phyloP scores from a whole-genome alignment of 257 asterid species.

The Solanum bulbocastanum region DNA sequence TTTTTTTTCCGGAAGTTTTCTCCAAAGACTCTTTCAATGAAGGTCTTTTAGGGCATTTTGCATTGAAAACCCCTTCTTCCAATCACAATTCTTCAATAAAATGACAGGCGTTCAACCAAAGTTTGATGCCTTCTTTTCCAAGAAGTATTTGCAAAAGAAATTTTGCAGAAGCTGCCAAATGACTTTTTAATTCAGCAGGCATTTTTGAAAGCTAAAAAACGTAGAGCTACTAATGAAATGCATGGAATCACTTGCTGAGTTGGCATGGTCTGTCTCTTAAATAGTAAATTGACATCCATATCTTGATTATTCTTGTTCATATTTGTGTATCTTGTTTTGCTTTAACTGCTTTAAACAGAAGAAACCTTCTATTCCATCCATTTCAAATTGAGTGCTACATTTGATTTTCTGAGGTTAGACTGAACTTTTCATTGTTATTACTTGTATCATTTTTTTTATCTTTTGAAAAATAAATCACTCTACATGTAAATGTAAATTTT shows the following conservation, averaged over 20 bases:
- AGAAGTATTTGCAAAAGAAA: neutral
- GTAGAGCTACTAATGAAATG: neutral
- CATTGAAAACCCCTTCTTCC: neutral
- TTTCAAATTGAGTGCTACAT: neutral
- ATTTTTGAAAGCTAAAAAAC: neutral
- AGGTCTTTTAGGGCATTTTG: neutral
- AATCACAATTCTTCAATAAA: neutral
- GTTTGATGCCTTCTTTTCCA: neutral
- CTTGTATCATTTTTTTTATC: no score
- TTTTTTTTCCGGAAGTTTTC: neutral
- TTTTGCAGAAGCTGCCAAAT: neutral
- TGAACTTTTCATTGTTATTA: neutral
- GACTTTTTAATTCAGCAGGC: neutral
- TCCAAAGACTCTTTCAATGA: neutral
- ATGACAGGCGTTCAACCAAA: neutral
- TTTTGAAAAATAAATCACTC: neutral
- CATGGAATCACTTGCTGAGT: neutral
- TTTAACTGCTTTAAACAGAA: neutral
- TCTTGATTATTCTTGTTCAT: neutral
- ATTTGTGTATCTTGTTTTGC: neutral
- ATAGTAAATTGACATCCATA: neutral
- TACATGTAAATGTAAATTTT: neutral
- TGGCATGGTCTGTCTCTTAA: neutral
- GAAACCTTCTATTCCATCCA: neutral
- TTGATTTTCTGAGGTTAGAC: neutral